Base-by-base conservation (phyloP, 2,329 filamentous ascomycete genomes). In the Talaromyces pinophilus region DNA sequence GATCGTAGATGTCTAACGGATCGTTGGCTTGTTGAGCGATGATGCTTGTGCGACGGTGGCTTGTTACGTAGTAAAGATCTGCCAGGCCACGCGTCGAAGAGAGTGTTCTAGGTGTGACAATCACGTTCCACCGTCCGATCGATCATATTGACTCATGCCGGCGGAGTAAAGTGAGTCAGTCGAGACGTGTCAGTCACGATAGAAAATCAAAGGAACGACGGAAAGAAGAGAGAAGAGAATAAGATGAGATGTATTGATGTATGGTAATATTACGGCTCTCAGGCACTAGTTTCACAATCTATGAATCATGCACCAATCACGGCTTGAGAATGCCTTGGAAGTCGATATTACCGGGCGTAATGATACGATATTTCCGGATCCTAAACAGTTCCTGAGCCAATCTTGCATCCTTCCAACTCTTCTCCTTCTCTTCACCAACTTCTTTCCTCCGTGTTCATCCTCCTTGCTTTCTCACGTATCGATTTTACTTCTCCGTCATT, bases 251-350 rank as follows among this genome's bases (percentile, higher is more conserved):
- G 55, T 59, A 59, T 28, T n/a, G 19, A 6, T 30, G 57, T 60
- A 60, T 15, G 38, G 57, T 60, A 60, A 46, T 46, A 46, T 60
- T 60, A 60, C 57, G 15, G 22, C 8, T 10, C 28, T 46, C 57
- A 60, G 57, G 57, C 13, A 60, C 57, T 60, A 60, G 57, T 60
- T 60, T 60, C 40, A 46, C 28, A 42, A 28, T 42, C 35, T 33
- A 28, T 13, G 15, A 38, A 19, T 7, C 38, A 17, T 59, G 1
- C 38, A 30, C 57, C 57, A 60, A 60, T 60, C 38, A 60, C 6
- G 1, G 19, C 38, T 30, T 25, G 22, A n/a, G 8, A 19, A 44
- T n/a, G 7, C 38, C 57, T 44, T 59, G 57, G 38, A 46, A 46
- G 19, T 60, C 22, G n/a, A 30, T 15, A 13, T 44, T 30, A 42